Conservation (phyloP, 2,329 filamentous ascomycete genomes). For the Penicillium sclerotiorum region DNA sequence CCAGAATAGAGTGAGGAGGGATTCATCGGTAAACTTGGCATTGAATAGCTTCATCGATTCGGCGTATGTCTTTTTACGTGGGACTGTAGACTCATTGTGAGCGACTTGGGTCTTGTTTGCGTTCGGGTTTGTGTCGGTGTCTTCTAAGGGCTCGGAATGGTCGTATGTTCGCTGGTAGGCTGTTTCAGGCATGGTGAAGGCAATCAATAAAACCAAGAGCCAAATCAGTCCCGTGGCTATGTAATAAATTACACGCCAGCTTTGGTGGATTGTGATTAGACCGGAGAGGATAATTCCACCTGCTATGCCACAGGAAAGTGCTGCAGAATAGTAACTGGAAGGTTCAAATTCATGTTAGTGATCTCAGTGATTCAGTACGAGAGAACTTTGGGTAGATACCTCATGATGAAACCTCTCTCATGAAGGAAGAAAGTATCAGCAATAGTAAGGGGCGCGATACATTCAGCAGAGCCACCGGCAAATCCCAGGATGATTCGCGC, state of each 20-base stretch:
- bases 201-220: conserved; percentile 49
- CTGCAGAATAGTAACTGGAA: conserved; percentile 17
- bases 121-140: not conserved
- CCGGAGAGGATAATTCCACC: conserved; percentile 37
- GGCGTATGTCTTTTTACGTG: not conserved
- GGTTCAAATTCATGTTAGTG: too few relatives aligned
- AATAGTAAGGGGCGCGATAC: conserved; percentile 53
- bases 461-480: conserved; percentile 56
- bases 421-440: conserved; percentile 40
- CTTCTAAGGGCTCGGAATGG: not conserved
- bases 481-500: conserved; percentile 42
- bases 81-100: not conserved
- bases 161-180: conserved; percentile 37
- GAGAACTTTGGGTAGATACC: not conserved
- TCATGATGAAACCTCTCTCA: conserved; percentile 10
- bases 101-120: not conserved
- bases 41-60: conserved; percentile 1
- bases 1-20: conserved; percentile 1
- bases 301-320: conserved; percentile 27
- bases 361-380: not conserved
- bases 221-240: conserved; percentile 53
- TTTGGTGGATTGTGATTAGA: conserved; percentile 35
- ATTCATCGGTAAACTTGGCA: not conserved
- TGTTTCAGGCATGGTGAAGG: conserved; percentile 61
- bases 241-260: conserved; percentile 35